A percentile compares a stretch with the other conserved stretches of the same genome.
Evolutionary conservation across 345 rosid species (phyloP).

Genomic region (Dipteronia dyeriana): DNA sequence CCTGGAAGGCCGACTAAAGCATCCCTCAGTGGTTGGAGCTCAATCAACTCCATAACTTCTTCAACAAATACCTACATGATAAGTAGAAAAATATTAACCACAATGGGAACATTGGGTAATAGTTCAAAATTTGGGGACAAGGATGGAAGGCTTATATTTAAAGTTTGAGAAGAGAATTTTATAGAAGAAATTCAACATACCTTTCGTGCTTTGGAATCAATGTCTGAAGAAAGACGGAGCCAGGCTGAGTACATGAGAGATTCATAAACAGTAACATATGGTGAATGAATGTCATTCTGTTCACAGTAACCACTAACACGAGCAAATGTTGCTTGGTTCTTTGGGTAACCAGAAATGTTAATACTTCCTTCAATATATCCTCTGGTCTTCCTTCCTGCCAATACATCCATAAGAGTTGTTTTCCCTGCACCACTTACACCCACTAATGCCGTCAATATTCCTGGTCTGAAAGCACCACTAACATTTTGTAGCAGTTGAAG

Average conservation of each 20-base stretch:
- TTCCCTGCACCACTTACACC: slow-evolving; percentile 98
- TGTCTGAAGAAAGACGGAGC: slow-evolving; percentile 80
- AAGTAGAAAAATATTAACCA: not conserved
- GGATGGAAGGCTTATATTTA: not conserved
- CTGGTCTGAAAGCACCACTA: slow-evolving; percentile 86
- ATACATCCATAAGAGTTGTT: slow-evolving; percentile 93
- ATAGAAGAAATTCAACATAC: slow-evolving; percentile 28
- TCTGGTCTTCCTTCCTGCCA: slow-evolving; percentile 87
- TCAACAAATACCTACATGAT: slow-evolving; percentile 73
- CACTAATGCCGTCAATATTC: slow-evolving; percentile 79
- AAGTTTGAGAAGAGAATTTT: not conserved
- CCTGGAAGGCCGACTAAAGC: slow-evolving; percentile 93
- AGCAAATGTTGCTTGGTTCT: slow-evolving; percentile 91
- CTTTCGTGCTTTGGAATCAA: slow-evolving; percentile 56
- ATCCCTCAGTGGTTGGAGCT: slow-evolving; percentile 66
- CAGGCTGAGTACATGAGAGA: slow-evolving; percentile 85
- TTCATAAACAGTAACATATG: slow-evolving; percentile 83
- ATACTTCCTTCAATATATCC: slow-evolving; percentile 79
- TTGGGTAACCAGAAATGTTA: slow-evolving; percentile 76
- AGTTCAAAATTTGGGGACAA: not conserved
- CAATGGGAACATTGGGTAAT: not conserved
- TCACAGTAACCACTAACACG: slow-evolving; percentile 87
- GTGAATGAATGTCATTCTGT: slow-evolving; percentile 93
- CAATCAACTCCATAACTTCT: slow-evolving; percentile 93
- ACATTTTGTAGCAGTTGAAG: slow-evolving; percentile 75